Conservation (phyloP, 495 filamentous ascomycete genomes). For the Penicillium pulvis region DNA sequence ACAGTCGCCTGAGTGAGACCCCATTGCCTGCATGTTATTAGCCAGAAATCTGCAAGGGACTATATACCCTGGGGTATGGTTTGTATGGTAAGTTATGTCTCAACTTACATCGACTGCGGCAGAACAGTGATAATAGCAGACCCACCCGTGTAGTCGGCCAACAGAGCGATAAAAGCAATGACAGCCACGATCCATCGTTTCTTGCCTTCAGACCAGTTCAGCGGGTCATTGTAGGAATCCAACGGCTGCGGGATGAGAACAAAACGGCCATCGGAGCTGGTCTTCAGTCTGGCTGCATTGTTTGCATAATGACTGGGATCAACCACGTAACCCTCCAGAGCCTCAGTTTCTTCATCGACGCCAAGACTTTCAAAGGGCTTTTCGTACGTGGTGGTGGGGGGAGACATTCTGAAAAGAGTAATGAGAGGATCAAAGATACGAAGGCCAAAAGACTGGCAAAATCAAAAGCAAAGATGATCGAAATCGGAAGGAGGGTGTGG, state of each 20-base stretch:
- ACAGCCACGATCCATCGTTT: slow-evolving; percentile 13
- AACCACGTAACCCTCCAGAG: slow-evolving; percentile 20
- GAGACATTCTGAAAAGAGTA: neutral
- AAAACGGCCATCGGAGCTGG: slow-evolving; percentile 11
- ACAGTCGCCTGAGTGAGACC: slow-evolving; percentile 14
- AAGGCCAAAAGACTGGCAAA: neutral
- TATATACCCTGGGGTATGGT: neutral
- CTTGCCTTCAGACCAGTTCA: slow-evolving; percentile 13
- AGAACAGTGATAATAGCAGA: slow-evolving; percentile 17
- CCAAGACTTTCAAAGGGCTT: neutral
- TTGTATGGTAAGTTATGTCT: neutral
- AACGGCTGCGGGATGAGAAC: slow-evolving; percentile 21
- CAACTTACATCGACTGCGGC: slow-evolving; percentile 18
- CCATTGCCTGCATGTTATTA: slow-evolving; percentile 13
- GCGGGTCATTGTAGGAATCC: slow-evolving; percentile 14
- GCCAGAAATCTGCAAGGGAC: neutral
- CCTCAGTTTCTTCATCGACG: slow-evolving; percentile 18
- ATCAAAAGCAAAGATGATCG: no score
- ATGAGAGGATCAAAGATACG: neutral
- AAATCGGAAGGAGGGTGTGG: neutral
- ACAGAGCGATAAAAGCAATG: slow-evolving; percentile 16
- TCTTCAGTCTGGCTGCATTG: slow-evolving; percentile 17
- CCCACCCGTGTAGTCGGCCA: slow-evolving; percentile 19
- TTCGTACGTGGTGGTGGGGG: neutral
- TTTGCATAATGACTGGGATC: slow-evolving; percentile 20